A percentile compares a stretch with the other conserved stretches of the same genome.
Evolutionary conservation across 306 rosid species (phyloP).

Genomic region (Ormosia emarginata): DNA sequence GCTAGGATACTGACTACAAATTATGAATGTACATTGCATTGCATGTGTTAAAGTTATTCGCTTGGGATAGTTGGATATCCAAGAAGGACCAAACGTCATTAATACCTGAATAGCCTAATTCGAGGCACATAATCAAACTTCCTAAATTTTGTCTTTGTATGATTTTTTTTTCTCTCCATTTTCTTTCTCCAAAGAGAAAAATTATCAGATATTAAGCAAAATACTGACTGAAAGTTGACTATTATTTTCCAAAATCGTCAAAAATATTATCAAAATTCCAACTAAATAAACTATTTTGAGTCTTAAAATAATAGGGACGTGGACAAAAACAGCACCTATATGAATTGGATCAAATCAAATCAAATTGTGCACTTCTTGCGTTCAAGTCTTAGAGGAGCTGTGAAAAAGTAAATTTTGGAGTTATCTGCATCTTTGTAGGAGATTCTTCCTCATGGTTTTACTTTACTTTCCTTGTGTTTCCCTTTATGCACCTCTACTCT

Average conservation of each 20-base stretch:
- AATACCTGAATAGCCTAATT: not conserved
- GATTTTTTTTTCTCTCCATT: not conserved
- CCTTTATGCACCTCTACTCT: not conserved
- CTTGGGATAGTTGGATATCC: not conserved
- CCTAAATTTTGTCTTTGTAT: not conserved
- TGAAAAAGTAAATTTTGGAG: not conserved
- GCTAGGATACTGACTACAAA: too few relatives aligned
- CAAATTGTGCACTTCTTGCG: not conserved
- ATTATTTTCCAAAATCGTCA: not conserved
- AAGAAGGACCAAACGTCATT: not conserved
- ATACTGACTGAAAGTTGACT: not conserved
- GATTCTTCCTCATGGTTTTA: not conserved
- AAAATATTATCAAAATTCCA: not conserved
- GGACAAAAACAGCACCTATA: not conserved
- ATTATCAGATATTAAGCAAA: not conserved
- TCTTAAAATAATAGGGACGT: not conserved
- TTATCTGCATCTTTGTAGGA: not conserved
- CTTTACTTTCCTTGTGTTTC: not conserved
- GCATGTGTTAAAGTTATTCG: too few relatives aligned
- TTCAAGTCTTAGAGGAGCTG: not conserved
- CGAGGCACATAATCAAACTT: not conserved
- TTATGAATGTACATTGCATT: too few relatives aligned
- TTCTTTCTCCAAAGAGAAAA: not conserved
- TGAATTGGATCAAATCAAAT: not conserved
- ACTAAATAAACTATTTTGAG: not conserved